Conservation (phyloP, 2,329 filamentous ascomycete genomes). For the Ophiosphaerella herpotricha region DNA sequence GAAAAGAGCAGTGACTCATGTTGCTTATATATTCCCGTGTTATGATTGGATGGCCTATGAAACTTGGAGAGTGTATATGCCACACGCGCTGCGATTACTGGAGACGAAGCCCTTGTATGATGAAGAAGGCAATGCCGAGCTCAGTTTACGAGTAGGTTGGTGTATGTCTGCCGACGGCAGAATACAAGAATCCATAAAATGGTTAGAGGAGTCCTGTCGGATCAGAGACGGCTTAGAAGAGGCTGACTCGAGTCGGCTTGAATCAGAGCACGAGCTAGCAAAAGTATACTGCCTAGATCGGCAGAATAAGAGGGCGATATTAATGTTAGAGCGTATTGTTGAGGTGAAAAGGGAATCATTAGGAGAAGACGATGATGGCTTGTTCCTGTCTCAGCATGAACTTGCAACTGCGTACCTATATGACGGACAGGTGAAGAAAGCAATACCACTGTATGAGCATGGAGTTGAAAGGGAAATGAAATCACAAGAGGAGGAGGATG, state of each 20-base stretch:
- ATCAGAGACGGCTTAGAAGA: no score
- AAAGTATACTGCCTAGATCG: conserved; percentile 3
- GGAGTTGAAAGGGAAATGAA: no score
- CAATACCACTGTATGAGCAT: no score
- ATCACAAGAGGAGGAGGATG: no score
- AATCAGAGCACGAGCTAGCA: conserved; percentile 7
- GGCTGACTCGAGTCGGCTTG: conserved; percentile 1
- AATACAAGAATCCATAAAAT: background rate
- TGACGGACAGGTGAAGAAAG: no score
- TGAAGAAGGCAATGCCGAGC: background rate
- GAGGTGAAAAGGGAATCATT: no score
- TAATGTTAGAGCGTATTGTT: no score
- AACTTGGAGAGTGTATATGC: conserved; percentile 17
- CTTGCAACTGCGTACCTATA: no score
- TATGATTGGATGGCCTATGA: conserved; percentile 8
- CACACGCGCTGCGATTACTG: conserved; percentile 14
- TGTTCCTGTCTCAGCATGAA: no score
- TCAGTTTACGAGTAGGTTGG: background rate
- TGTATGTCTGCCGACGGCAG: background rate
- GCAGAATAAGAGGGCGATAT: background rate
- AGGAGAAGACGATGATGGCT: no score
- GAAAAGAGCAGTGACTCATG: no score
- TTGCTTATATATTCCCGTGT: conserved; percentile 5
- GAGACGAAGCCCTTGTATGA: background rate
- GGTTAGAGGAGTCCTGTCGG: conserved; percentile 1